These are phyloP conservation scores for Kwoniella dejecticola DNA, from an alignment of 768 basidiomycete genomes.

Conservation along the genomic window DNA sequence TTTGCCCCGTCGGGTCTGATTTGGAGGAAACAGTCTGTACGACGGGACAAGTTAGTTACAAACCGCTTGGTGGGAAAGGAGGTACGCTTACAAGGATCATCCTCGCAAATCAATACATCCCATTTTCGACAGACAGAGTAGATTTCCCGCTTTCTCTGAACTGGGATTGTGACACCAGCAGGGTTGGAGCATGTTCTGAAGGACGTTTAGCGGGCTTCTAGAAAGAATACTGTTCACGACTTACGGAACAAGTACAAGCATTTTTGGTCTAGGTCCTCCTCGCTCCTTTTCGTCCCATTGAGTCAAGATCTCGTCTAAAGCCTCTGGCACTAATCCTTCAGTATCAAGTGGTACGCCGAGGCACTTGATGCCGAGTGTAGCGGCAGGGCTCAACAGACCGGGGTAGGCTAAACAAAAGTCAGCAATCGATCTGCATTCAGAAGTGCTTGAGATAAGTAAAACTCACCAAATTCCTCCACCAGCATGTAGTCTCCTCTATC, in stretches of 20 bases:
- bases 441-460: no score
- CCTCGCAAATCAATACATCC: conserved; percentile 74
- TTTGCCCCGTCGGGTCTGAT: conserved; percentile 41
- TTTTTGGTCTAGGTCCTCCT: conserved; percentile 62
- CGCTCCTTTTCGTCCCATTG: conserved; percentile 66
- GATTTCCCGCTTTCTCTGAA: conserved; percentile 68
- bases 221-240: neutral
- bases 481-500: conserved; percentile 51
- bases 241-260: conserved; percentile 29
- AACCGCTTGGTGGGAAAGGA: neutral
- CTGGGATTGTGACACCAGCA: conserved; percentile 69
- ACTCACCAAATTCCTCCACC: conserved; percentile 69
- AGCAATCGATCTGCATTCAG: neutral
- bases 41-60: conserved; percentile 27
- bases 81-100: conserved; percentile 62
- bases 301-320: conserved; percentile 63
- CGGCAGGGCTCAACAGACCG: conserved; percentile 59
- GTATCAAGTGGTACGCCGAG: conserved; percentile 65
- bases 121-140: conserved; percentile 77
- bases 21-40: conserved; percentile 50
- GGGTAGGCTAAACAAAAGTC: conserved; percentile 41
- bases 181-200: conserved; percentile 67
- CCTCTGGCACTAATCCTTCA: conserved; percentile 66
- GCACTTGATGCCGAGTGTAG: conserved; percentile 56
- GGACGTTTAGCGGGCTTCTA: neutral